Evolutionary conservation across 1,284 basidiomycete genomes (phyloP), one percentile per base, ranked within the genome.

Genomic region (Blastosporella zonata): DNA sequence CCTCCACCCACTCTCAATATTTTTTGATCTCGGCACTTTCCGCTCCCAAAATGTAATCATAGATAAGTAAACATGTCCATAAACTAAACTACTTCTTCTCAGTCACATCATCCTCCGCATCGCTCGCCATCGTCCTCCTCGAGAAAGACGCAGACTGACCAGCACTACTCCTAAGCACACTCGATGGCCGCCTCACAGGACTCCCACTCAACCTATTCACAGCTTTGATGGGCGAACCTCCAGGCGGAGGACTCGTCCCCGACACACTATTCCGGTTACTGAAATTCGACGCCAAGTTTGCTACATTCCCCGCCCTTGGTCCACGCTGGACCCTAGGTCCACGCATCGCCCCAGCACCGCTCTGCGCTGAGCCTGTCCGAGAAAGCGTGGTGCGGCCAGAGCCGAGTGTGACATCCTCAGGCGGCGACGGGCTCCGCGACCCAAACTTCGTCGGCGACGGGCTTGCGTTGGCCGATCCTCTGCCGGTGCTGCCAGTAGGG

Each of bases 51-150:
- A 34, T 4, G 7, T n/a, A 8, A 27, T 40, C 22, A 23, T 21
- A 37, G 10, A 35, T 17, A 37, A 37, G n/a, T n/a, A n/a, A n/a
- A n/a, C n/a, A n/a, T n/a, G 40, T 43, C 21, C 42, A 53, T 50
- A 50, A 29, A 39, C 2, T 17, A 39, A 22, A 22, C 31, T 42
- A 72, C 47, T 70, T 70, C 57, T 54, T 67, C 42, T 71, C 70
- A 17, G 86, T 72, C 43, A 86, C 68, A 58, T 85, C 78, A 54
- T 90, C 87, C 64, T 90, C 88, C 29, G 87, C 85, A 61, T 90
- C 87, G 60, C 84, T 87, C 36, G 82, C 84, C 81, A 87, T 84
- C 49, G 86, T 86, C 63, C 85, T 77, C 60, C 85, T 75, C 46
- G 84, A 81, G 52, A 90, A 78, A 46, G 79, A 49, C n/a, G 43